A percentile compares a stretch with the other conserved stretches of the same genome.
Conservation (phyloP, 148 eudicot species). For the Arctostaphylos glauca region DNA sequence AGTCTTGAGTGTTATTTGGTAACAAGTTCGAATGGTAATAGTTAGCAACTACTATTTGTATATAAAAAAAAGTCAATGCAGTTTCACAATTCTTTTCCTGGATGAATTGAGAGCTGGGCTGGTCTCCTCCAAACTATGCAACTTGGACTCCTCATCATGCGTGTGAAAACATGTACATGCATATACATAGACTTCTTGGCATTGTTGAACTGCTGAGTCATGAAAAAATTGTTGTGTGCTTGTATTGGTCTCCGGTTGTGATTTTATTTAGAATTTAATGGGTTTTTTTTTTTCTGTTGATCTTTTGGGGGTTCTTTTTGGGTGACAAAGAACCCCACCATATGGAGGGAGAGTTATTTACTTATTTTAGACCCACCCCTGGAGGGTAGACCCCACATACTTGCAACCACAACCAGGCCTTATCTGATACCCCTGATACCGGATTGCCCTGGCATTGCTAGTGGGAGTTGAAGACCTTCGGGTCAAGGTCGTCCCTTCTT, state of each 20-base stretch:
- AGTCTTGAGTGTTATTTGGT: not conserved
- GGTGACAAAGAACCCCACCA: not conserved
- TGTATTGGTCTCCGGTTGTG: not conserved
- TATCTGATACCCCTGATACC: not conserved
- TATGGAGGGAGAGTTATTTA: not conserved
- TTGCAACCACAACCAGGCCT: not conserved
- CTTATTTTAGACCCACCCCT: not conserved
- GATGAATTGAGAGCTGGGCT: not conserved
- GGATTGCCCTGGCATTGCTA: not conserved
- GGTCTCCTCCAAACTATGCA: not conserved
- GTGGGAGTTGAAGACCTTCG: not conserved
- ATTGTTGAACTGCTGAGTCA: not conserved
- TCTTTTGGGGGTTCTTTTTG: not conserved
- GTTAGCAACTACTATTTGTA: not conserved
- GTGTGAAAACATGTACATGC: slow-evolving; percentile 1
- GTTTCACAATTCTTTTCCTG: not conserved
- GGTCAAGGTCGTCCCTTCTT: not conserved
- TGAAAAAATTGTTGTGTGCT: not conserved
- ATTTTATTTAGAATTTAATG: not conserved
- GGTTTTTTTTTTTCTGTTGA: not conserved
- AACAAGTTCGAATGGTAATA: not conserved
- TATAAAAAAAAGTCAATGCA: not conserved
- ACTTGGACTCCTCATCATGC: not conserved
- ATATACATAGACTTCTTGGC: not conserved
- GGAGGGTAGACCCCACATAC: not conserved